Evolutionary conservation across 495 filamentous ascomycete species (phyloP).

Genomic region (Penicillium pancosmium): DNA sequence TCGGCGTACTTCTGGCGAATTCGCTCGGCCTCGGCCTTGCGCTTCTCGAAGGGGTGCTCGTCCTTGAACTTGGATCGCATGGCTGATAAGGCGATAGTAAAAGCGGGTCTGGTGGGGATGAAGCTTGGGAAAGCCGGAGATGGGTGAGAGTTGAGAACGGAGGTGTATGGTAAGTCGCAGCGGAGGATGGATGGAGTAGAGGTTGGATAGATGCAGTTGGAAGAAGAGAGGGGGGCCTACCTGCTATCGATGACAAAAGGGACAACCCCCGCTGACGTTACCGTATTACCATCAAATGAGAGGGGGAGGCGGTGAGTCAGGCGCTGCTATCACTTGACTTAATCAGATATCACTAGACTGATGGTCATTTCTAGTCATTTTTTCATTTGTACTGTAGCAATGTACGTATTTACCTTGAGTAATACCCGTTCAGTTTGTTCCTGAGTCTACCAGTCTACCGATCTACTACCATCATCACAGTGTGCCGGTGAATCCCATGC

Average conservation of each 20-base stretch:
- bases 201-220: not conserved
- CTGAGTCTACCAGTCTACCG: not conserved
- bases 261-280: constrained; percentile 37
- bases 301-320: constrained; percentile 37
- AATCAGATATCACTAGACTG: constrained; percentile 6
- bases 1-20: constrained; percentile 99
- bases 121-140: constrained; percentile 11
- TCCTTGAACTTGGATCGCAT: constrained; percentile 99
- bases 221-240: constrained; percentile 19
- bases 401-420: not conserved
- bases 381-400: not conserved
- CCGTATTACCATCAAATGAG: constrained; percentile 38
- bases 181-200: not conserved
- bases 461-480: too few species aligned
- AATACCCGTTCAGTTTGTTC: too few species aligned
- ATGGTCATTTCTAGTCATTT: not conserved
- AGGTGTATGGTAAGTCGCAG: not conserved
- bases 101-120: constrained; percentile 28
- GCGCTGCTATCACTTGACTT: constrained; percentile 23
- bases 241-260: constrained; percentile 32
- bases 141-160: not conserved
- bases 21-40: constrained; percentile 97
- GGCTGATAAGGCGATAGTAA: constrained; percentile 39
- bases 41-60: constrained; percentile 99
- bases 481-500: too few species aligned